Conservation (phyloP, 2,329 filamentous ascomycete genomes). For the Penicillium sp. region DNA sequence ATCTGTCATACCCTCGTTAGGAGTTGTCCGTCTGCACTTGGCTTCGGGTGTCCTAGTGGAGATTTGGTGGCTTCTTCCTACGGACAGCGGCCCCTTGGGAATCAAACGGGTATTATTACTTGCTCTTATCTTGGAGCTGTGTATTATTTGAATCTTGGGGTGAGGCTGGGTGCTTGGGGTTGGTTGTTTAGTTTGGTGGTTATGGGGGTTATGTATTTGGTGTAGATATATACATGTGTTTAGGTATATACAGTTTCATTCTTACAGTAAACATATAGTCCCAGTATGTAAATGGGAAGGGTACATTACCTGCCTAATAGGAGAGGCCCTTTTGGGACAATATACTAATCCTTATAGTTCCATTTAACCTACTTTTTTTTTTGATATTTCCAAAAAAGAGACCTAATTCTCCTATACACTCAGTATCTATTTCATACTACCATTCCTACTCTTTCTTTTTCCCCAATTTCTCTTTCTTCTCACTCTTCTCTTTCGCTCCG, state of each 20-base stretch:
- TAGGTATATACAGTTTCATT: too few species aligned
- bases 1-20: conserved; percentile 83
- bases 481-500: neutral
- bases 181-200: conserved; percentile 19
- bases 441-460: conserved; percentile 18
- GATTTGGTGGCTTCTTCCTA: conserved; percentile 53
- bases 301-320: too few species aligned
- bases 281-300: too few species aligned
- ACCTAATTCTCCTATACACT: neutral
- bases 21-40: conserved; percentile 74
- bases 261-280: too few species aligned
- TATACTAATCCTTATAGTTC: too few species aligned
- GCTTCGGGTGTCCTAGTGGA: conserved; percentile 69
- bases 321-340: too few species aligned
- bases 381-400: too few species aligned
- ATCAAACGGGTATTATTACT: conserved; percentile 41
- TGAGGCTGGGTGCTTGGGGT: conserved; percentile 13
- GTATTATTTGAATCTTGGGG: conserved; percentile 48
- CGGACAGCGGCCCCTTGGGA: conserved; percentile 36
- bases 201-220: conserved; percentile 1
- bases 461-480: neutral
- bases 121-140: conserved; percentile 64
- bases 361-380: too few species aligned
- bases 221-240: too few species aligned
- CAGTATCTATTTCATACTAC: neutral